phyloP scores from a whole-genome alignment of 2,329 filamentous ascomycete species.

The Lecanoromycetidae sp. region DNA sequence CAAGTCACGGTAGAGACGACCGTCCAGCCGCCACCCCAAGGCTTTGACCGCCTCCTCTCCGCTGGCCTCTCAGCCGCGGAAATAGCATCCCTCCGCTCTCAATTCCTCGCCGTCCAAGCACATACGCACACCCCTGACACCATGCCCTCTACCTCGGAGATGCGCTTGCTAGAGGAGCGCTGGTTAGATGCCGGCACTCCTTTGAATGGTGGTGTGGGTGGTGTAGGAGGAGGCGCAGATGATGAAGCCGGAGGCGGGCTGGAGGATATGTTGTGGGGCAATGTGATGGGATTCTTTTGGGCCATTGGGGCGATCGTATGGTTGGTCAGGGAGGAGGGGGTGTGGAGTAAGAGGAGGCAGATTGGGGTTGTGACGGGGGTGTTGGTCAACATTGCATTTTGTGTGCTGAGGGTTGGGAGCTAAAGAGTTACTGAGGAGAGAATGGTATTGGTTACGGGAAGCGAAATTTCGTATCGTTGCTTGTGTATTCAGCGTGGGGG shows the following conservation, averaged over 20 bases:
- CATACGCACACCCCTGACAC: slow-evolving; percentile 76
- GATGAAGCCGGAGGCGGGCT: slow-evolving; percentile 47
- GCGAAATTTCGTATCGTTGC: no score
- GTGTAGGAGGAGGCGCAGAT: slow-evolving; percentile 28
- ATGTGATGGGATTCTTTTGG: slow-evolving; percentile 90
- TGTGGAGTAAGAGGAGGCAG: slow-evolving; percentile 74
- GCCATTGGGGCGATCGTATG: slow-evolving; percentile 76
- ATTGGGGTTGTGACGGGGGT: slow-evolving; percentile 80
- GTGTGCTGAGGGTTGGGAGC: slow-evolving; percentile 50
- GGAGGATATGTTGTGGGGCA: slow-evolving; percentile 78
- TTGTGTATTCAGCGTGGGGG: background rate
- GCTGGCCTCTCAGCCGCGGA: slow-evolving; percentile 75
- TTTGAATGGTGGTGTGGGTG: slow-evolving; percentile 23
- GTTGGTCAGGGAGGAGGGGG: slow-evolving; percentile 73
- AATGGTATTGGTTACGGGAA: no score
- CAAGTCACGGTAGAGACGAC: slow-evolving; percentile 9
- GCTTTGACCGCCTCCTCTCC: slow-evolving; percentile 74
- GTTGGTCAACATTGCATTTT: slow-evolving; percentile 64
- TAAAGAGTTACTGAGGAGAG: no score
- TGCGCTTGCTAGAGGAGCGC: slow-evolving; percentile 70
- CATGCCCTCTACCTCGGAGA: slow-evolving; percentile 65
- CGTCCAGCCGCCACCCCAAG: slow-evolving; percentile 46
- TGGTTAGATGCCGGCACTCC: slow-evolving; percentile 64
- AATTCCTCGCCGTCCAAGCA: slow-evolving; percentile 77
- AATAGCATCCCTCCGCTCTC: slow-evolving; percentile 70